Evolutionary conservation across 768 basidiomycete species (phyloP), one percentile per base, ranked within the genome.

Genomic region (Amanita molliuscula): DNA sequence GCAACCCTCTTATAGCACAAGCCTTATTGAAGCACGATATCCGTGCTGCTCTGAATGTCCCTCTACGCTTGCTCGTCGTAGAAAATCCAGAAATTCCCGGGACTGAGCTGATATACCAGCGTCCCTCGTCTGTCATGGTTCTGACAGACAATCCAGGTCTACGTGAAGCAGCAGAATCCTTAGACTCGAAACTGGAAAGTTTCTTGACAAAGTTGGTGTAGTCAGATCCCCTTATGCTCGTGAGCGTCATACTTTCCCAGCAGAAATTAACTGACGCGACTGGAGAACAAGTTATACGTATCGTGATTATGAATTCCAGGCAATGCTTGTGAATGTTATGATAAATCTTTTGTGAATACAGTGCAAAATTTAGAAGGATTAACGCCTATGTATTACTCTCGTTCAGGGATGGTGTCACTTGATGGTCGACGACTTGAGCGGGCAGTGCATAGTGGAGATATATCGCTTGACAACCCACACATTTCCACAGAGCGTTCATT

Each of bases 1-100:
- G 77, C 15, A 78, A 78, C 59, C 78, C 78, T 2, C 59, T 75
- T 44, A 61, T 75, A 41, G 78, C 76, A 0, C 68, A 74, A 50
- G 59, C 57, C 2, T 69, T 79, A 54, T 47, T 78, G 45, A 55
- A 61, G 48, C 57, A 66, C 52, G 74, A 77, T 51, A 55, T 69
- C 37, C 61, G 61, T 13, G 70, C 66, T 0, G 73, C 65, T 2
- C 60, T 66, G 21, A 64, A 72, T 57, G 64, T 78, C 18, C 77
- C 78, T 6, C 74, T 68, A 20, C 68, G 72, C 16, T 36, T 78
- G 7, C 59, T 78, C 18, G 56, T 79, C 23, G 48, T 64, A 16
- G 73, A 74, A 55, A 70, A 69, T 11, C 58, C 60, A 10, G 64
- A 69, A 20, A 58, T 58, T 2, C 49, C 50, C 3, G 73, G 75